Conservation (phyloP, 345 rosid species). For the Sisymbrium irio region DNA sequence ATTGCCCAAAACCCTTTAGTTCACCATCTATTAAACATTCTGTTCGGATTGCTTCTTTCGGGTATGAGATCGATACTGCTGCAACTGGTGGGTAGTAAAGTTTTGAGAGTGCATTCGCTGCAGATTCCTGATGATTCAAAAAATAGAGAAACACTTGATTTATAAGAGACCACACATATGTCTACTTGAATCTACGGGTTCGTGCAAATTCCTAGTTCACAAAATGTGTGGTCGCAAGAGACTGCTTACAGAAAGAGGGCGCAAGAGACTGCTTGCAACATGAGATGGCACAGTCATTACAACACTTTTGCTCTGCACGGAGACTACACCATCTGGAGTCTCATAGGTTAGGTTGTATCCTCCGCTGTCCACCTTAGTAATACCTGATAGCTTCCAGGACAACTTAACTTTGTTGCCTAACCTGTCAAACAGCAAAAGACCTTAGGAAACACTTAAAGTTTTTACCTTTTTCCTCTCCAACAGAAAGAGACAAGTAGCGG, state of each 20-base stretch:
- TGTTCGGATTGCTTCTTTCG: conserved; percentile 74
- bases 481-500: background rate
- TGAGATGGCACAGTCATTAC: conserved; percentile 87
- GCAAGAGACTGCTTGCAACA: conserved; percentile 64
- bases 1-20: conserved; percentile 93
- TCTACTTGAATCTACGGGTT: background rate
- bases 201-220: background rate
- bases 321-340: conserved; percentile 83
- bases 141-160: background rate
- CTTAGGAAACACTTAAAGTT: background rate
- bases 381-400: conserved; percentile 76
- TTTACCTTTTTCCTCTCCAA: background rate
- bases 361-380: conserved; percentile 58
- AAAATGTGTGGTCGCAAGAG: conserved; percentile 20
- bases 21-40: conserved; percentile 81
- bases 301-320: conserved; percentile 65
- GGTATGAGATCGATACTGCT: conserved; percentile 85
- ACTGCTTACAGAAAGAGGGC: conserved; percentile 82
- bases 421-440: conserved; percentile 43
- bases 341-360: conserved; percentile 71
- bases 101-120: conserved; percentile 75
- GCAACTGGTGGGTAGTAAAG: conserved; percentile 97
- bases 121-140: conserved; percentile 47
- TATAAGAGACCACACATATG: background rate
- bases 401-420: conserved; percentile 76